phyloP scores from a whole-genome alignment of 768 basidiomycete species.

The Scleroderma citrinum region DNA sequence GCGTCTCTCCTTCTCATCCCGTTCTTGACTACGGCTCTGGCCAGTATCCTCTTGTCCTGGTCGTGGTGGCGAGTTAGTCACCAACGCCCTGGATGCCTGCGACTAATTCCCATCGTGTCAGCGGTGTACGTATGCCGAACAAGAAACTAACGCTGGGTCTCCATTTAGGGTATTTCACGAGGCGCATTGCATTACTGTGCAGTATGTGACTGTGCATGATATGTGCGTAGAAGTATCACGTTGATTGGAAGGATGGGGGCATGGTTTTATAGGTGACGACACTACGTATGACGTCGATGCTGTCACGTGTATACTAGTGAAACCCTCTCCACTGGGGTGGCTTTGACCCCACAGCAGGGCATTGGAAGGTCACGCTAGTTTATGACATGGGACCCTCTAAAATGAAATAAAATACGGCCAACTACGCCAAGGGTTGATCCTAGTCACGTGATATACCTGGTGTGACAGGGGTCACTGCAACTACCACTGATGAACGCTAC shows the following conservation, averaged over 20 bases:
- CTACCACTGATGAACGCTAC: no score
- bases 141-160: constrained; percentile 1
- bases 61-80: constrained; percentile 10
- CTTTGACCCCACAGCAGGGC: neutral
- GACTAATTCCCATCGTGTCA: neutral
- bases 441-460: no score
- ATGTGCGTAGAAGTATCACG: neutral
- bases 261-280: neutral
- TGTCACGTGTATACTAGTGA: neutral
- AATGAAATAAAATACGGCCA: no score
- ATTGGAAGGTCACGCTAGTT: no score
- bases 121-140: neutral
- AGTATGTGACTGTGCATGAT: neutral
- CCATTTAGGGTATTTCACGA: neutral
- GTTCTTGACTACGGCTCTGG: constrained; percentile 1
- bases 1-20: constrained; percentile 9
- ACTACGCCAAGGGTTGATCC: no score
- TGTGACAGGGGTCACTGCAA: no score
- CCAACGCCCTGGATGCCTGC: constrained; percentile 10
- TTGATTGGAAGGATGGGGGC: neutral
- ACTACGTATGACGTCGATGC: neutral
- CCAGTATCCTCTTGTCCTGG: neutral
- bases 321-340: neutral
- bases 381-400: no score
- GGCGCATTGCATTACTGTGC: neutral